phyloP scores from a whole-genome alignment of 2,329 filamentous ascomycete species.

The Aspergillus pseudoglaucus region DNA sequence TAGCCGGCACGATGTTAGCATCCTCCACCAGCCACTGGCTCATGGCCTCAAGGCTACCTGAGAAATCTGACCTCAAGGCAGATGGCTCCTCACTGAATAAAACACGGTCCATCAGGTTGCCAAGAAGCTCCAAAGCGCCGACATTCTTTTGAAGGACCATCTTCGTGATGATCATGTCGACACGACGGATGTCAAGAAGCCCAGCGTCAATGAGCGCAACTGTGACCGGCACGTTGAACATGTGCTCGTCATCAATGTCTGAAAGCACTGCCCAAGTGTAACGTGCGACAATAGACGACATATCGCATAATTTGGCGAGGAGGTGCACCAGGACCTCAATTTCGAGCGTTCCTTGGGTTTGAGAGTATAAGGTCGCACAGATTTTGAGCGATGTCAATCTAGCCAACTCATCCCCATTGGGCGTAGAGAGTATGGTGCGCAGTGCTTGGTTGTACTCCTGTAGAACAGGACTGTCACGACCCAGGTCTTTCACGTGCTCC shows the following conservation, averaged over 20 bases:
- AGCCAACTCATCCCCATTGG: slow-evolving; percentile 52
- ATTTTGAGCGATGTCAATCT: slow-evolving; percentile 51
- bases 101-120: slow-evolving; percentile 69
- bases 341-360: slow-evolving; percentile 50
- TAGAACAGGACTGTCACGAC: slow-evolving; percentile 49
- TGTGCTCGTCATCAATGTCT: slow-evolving; percentile 52
- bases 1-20: slow-evolving; percentile 56
- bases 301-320: slow-evolving; percentile 55
- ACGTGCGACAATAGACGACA: slow-evolving; percentile 53
- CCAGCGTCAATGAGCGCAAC: slow-evolving; percentile 54
- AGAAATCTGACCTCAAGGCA: slow-evolving; percentile 78
- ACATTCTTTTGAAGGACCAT: slow-evolving; percentile 65
- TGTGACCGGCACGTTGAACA: slow-evolving; percentile 58
- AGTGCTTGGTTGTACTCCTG: slow-evolving; percentile 54
- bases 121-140: slow-evolving; percentile 70
- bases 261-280: slow-evolving; percentile 44
- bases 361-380: slow-evolving; percentile 51
- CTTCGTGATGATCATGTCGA: slow-evolving; percentile 67
- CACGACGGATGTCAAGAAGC: slow-evolving; percentile 55
- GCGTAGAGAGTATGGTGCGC: slow-evolving; percentile 47
- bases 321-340: slow-evolving; percentile 58
- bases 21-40: slow-evolving; percentile 76
- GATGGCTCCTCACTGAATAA: slow-evolving; percentile 71
- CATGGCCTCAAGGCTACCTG: slow-evolving; percentile 71
- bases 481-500: slow-evolving; percentile 53